These are phyloP conservation scores for Liriodendron chinense DNA, from an alignment of 164 flowering plant species.

Conservation along the genomic window DNA sequence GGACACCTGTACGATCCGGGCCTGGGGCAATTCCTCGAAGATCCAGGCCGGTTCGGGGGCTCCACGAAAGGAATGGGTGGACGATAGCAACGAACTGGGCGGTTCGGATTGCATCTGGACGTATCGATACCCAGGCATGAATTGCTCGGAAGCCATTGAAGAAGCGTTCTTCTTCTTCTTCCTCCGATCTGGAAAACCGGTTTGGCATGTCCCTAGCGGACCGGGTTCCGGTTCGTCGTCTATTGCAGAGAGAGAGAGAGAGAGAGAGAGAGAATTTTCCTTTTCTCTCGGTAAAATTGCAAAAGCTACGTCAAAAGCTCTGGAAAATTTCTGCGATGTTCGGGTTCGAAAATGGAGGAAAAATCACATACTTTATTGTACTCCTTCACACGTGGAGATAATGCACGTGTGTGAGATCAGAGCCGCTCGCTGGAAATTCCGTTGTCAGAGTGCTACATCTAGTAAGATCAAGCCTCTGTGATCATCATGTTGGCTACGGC, in stretches of 20 bases:
- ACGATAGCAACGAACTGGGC: not conserved
- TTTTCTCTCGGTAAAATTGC: not conserved
- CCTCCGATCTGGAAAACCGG: slow-evolving; percentile 12
- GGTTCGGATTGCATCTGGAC: slow-evolving; percentile 13
- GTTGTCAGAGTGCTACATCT: not conserved
- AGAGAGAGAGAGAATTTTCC: not conserved
- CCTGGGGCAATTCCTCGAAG: slow-evolving; percentile 80
- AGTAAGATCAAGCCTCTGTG: too few species aligned
- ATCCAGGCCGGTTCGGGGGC: slow-evolving; percentile 22
- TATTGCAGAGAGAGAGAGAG: not conserved
- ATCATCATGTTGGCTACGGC: too few species aligned
- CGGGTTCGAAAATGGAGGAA: not conserved
- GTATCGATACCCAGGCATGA: slow-evolving; percentile 26
- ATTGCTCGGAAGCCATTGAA: slow-evolving; percentile 56
- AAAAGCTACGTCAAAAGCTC: too few species aligned
- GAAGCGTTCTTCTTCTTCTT: not conserved
- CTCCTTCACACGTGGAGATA: too few species aligned
- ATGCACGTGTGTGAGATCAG: not conserved
- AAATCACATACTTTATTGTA: not conserved
- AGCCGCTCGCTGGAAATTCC: not conserved
- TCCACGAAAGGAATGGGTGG: slow-evolving; percentile 6
- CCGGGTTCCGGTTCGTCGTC: not conserved
- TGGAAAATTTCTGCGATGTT: not conserved
- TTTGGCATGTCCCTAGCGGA: slow-evolving; percentile 15
- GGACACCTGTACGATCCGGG: slow-evolving; percentile 72